Evolutionary conservation across 371 early-diverging fungal genomes (phyloP), one percentile per base, ranked within the genome.

Genomic region (Rhizopus microsporus): DNA sequence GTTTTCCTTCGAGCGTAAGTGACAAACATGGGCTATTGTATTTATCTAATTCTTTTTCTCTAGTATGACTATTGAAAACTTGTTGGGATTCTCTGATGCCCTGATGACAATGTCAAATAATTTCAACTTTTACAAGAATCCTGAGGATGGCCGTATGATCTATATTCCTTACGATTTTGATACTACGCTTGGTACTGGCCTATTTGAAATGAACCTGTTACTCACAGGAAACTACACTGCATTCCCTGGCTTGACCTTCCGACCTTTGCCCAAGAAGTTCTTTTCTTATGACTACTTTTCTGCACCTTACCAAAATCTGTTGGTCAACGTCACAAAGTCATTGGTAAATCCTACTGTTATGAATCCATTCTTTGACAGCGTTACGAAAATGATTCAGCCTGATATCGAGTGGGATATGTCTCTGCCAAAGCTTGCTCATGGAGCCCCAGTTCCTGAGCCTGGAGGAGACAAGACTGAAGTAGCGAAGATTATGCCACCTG

Each of bases 131-230:
- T 74, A 74, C 52, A 53, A 53, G 33, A 57, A 57, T 16, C 58
- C 57, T 4, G 29, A 49, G 7, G 40, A 45, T 12, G 53, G 44
- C 10, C 59, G 61, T 10, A 60, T 63, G 29, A 60, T 60, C 10
- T 77, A 65, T 33, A 59, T 74, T 0, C 59, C 72, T 7, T 48
- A 63, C 3, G 77, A 74, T 51, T 29, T 72, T 15, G 74, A 77
- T 30, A 50, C 56, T 2, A 51, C 67, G 0, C 16, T 74, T 16
- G 77, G 77, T 16, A 54, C 52, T 52, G 37, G 54, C 16, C 30
- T 51, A 0, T 45, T 58, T 32, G 42, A 42, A 1, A 15, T 60
- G 10, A 15, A 30, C 0, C 13, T 48, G 13, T 40, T 72, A 57
- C 12, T 45, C 2, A 54, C 49, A 12, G 74, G 68, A 4, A 59